Conservation (phyloP, 2,329 filamentous ascomycete species). For the Metarhizium guizhouense region DNA sequence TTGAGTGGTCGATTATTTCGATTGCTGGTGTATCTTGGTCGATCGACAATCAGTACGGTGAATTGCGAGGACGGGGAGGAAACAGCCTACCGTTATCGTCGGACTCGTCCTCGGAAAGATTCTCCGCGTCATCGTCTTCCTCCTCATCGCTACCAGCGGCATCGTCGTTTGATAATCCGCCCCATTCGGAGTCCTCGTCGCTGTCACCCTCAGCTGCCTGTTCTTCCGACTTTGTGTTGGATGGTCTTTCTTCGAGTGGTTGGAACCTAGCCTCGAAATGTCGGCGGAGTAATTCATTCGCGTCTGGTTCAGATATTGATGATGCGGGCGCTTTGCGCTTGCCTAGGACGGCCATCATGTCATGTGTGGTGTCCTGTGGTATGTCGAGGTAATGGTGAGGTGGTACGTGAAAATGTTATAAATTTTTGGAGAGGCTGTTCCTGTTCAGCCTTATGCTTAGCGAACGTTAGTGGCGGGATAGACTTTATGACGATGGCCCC, state of each 20-base stretch:
- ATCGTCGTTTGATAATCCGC: constrained; percentile 17
- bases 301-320: constrained; percentile 35
- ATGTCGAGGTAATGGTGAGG: neutral
- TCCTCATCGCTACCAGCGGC: constrained; percentile 12
- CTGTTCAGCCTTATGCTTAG: neutral
- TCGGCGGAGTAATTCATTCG: constrained; percentile 67
- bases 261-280: constrained; percentile 87
- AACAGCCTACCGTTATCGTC: constrained; percentile 7
- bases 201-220: constrained; percentile 10
- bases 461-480: neutral
- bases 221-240: constrained; percentile 7
- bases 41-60: constrained; percentile 1
- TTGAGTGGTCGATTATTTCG: constrained; percentile 55
- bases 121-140: constrained; percentile 24
- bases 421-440: neutral
- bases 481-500: neutral
- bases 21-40: constrained; percentile 24
- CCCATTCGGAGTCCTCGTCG: constrained; percentile 13
- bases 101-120: constrained; percentile 10
- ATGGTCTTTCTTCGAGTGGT: constrained; percentile 44
- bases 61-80: neutral
- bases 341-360: constrained; percentile 34
- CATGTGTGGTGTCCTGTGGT: neutral
- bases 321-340: constrained; percentile 37
- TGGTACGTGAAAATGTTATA: neutral